Percentiles rank a stretch among this genome's conserved stretches.
Conservation (phyloP, 345 rosid species). For the Gossypium stocksii region DNA sequence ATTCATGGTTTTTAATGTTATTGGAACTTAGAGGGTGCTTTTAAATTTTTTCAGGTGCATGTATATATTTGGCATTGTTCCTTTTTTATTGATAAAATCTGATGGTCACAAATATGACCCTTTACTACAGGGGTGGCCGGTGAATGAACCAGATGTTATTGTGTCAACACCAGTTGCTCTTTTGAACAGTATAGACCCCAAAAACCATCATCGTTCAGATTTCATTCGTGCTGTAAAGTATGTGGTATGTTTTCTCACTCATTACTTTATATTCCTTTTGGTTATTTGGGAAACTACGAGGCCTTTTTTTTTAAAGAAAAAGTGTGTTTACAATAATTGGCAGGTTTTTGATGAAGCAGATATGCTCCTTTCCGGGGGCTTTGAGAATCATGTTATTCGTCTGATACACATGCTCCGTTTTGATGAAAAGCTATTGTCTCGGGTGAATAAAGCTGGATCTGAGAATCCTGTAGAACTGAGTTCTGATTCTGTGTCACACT, state of each 20-base stretch:
- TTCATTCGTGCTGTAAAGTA: slow-evolving; percentile 66
- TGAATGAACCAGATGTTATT: slow-evolving; percentile 56
- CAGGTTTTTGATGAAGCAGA: slow-evolving; percentile 99
- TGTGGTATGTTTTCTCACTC: slow-evolving; percentile 50
- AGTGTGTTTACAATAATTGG: slow-evolving; percentile 13
- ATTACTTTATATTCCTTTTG: neutral
- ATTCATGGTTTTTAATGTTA: neutral
- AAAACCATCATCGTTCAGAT: slow-evolving; percentile 39
- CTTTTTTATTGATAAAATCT: slow-evolving; percentile 9
- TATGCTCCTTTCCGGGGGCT: slow-evolving; percentile 91
- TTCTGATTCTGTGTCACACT: slow-evolving; percentile 26
- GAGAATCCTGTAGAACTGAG: slow-evolving; percentile 27
- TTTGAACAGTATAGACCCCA: slow-evolving; percentile 68
- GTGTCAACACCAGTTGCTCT: slow-evolving; percentile 92
- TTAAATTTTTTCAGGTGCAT: neutral
- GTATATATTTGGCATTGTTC: neutral
- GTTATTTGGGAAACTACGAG: neutral
- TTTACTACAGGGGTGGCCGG: slow-evolving; percentile 88
- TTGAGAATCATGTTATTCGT: slow-evolving; percentile 83
- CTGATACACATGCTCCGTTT: slow-evolving; percentile 75
- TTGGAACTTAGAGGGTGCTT: neutral
- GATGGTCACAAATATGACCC: slow-evolving; percentile 14
- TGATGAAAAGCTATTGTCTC: slow-evolving; percentile 74
- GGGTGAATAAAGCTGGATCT: slow-evolving; percentile 25
- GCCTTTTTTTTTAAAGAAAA: neutral